Conservation (phyloP, 257 asterid genomes). For the Solanum sejunctum region DNA sequence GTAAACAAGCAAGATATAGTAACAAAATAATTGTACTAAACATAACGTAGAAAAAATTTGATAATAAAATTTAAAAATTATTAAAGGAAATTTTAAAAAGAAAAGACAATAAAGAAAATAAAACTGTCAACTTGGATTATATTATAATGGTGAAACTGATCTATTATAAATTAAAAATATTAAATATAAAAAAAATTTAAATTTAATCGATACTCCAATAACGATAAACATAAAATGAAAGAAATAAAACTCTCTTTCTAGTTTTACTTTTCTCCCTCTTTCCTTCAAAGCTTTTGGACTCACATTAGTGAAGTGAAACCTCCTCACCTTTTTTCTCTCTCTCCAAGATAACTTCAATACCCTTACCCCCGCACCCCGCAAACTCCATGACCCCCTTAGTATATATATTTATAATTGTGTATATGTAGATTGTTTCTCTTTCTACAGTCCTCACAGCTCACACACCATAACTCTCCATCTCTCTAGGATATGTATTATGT, state of each 20-base stretch:
- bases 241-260: background rate
- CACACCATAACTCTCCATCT: slow-evolving; percentile 1
- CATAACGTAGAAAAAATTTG: too few relatives aligned
- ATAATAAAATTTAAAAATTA: too few relatives aligned
- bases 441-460: slow-evolving; percentile 1
- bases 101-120: too few relatives aligned
- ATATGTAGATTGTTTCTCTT: background rate
- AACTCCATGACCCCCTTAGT: background rate
- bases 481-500: background rate
- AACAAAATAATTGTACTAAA: too few relatives aligned
- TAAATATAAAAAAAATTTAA: too few relatives aligned
- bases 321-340: background rate
- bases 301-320: background rate
- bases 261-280: background rate
- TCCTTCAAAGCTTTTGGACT: background rate
- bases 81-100: too few relatives aligned
- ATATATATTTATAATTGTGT: background rate
- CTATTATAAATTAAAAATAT: too few relatives aligned
- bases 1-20: too few relatives aligned
- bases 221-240: background rate
- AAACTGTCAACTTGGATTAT: too few relatives aligned
- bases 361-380: background rate
- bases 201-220: too few relatives aligned
- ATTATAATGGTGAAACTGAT: too few relatives aligned
- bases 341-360: background rate